Conservation (phyloP, 176 grass and related monocot genomes). For the Phoenix dactylifera region DNA sequence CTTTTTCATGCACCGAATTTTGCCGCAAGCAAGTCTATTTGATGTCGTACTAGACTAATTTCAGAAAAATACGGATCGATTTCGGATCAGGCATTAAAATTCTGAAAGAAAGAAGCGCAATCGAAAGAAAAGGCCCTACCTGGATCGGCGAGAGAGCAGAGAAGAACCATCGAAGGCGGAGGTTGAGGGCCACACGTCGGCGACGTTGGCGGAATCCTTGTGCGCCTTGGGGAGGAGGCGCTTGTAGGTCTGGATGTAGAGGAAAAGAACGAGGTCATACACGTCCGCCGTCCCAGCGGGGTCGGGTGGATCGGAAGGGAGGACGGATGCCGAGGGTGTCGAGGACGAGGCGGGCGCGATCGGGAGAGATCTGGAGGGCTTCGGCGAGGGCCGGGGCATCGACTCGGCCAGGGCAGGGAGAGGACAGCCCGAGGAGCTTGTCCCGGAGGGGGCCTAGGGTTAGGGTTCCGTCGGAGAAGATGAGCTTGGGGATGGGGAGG, state of each 20-base stretch:
- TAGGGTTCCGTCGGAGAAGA: constrained; percentile 29
- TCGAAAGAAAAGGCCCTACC: neutral
- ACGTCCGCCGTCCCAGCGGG: neutral
- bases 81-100: neutral
- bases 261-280: constrained; percentile 15
- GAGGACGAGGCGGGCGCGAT: constrained; percentile 10
- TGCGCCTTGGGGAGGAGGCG: constrained; percentile 13
- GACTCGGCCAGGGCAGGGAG: neutral
- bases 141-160: constrained; percentile 21
- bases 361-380: constrained; percentile 16
- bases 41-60: too few species aligned
- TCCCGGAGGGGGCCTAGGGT: constrained; percentile 11
- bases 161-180: constrained; percentile 21
- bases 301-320: constrained; percentile 3
- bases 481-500: constrained; percentile 25
- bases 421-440: constrained; percentile 11
- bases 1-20: too few species aligned
- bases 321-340: constrained; percentile 16
- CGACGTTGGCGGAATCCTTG: constrained; percentile 13
- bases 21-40: too few species aligned
- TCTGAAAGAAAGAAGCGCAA: neutral
- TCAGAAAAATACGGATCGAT: neutral
- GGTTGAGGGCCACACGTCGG: constrained; percentile 28
- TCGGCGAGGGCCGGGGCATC: constrained; percentile 6
- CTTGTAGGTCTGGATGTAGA: constrained; percentile 29